Conservation (phyloP, 129 eudicot species). For the Tanacetum coccineum region DNA sequence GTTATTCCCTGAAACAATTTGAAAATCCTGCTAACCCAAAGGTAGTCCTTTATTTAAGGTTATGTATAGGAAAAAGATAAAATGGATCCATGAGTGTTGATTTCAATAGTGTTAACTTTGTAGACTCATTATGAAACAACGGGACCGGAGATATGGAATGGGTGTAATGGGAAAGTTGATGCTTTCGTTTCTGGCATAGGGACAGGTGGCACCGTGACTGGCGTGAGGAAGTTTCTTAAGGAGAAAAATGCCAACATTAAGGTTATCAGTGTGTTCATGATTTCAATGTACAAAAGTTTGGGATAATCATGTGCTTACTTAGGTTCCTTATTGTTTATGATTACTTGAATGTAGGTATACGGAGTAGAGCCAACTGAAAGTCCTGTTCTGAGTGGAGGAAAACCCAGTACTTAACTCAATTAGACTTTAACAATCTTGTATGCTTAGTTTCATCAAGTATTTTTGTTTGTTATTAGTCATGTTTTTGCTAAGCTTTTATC, state of each 20-base stretch:
- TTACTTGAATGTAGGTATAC: conserved; percentile 35
- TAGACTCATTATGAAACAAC: conserved; percentile 68
- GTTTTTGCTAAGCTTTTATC: neutral
- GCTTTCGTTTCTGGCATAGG: conserved; percentile 64
- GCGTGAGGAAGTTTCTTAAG: conserved; percentile 56
- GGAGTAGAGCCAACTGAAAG: conserved; percentile 75
- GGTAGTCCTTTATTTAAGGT: conserved; percentile 27
- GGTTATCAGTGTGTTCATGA: conserved; percentile 29
- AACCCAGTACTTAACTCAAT: conserved; percentile 31
- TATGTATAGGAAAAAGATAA: neutral
- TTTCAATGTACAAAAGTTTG: neutral
- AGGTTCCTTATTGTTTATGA: conserved; percentile 3
- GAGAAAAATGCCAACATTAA: conserved; percentile 52
- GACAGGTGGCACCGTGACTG: conserved; percentile 70
- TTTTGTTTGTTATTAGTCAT: neutral
- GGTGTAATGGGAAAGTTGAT: conserved; percentile 53
- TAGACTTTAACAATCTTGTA: neutral
- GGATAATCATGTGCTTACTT: neutral
- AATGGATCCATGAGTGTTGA: neutral
- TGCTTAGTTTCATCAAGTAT: neutral
- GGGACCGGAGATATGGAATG: conserved; percentile 68
- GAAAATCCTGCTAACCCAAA: conserved; percentile 75
- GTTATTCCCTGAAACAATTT: conserved; percentile 49
- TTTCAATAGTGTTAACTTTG: conserved; percentile 1
- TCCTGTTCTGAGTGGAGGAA: conserved; percentile 53